These are phyloP conservation scores for Aspergillus udagawae DNA, from an alignment of 2,329 filamentous ascomycete species.

Conservation along the genomic window DNA sequence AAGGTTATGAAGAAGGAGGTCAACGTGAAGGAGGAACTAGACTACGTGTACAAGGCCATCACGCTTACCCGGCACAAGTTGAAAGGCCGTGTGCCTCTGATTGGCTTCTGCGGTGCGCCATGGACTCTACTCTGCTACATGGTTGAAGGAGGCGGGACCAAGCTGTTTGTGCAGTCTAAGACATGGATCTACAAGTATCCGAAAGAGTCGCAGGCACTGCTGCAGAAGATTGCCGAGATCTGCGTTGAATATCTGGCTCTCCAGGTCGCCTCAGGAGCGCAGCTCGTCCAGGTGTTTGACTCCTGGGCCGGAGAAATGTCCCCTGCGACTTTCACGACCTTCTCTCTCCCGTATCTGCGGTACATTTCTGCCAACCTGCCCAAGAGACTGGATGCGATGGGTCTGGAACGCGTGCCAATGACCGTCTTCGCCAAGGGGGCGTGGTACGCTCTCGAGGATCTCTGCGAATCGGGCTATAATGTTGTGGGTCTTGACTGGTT, in stretches of 20 bases:
- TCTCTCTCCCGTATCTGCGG: slow-evolving; percentile 79
- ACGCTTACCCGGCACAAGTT: slow-evolving; percentile 86
- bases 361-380: slow-evolving; percentile 82
- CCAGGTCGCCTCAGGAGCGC: slow-evolving; percentile 89
- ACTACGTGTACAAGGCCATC: slow-evolving; percentile 95
- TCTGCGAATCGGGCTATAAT: slow-evolving; percentile 86
- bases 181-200: slow-evolving; percentile 94
- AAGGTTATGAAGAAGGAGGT: slow-evolving; percentile 72
- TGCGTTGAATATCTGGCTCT: slow-evolving; percentile 92
- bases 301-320: slow-evolving; percentile 96
- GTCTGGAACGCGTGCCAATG: slow-evolving; percentile 82
- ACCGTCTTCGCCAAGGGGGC: slow-evolving; percentile 97
- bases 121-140: slow-evolving; percentile 99
- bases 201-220: slow-evolving; percentile 70
- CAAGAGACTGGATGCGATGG: slow-evolving; percentile 66
- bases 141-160: slow-evolving; percentile 95
- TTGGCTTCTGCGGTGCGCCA: slow-evolving; percentile 94
- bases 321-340: slow-evolving; percentile 74
- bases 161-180: slow-evolving; percentile 90
- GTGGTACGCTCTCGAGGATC: slow-evolving; percentile 86
- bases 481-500: slow-evolving; percentile 95
- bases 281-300: slow-evolving; percentile 96
- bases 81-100: slow-evolving; percentile 80
- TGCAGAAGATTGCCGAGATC: slow-evolving; percentile 88
- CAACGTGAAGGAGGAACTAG: slow-evolving; percentile 78